A percentile compares a stretch with the other conserved stretches of the same genome.
phyloP scores from a whole-genome alignment of 768 basidiomycete genomes.

The Suillus subalutaceus region DNA sequence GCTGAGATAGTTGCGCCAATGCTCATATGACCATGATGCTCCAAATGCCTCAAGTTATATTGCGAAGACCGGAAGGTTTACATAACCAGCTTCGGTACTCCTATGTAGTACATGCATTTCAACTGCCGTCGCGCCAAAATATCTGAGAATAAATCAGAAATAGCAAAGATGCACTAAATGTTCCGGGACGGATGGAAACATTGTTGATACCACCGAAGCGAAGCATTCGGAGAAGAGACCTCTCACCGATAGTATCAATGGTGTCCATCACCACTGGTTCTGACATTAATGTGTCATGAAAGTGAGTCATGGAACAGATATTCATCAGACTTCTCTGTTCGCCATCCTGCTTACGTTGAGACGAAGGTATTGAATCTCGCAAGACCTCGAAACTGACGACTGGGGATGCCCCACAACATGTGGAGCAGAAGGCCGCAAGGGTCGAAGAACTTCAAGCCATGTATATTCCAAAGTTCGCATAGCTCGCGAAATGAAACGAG shows the following conservation, averaged over 20 bases:
- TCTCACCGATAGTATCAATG: constrained; percentile 6
- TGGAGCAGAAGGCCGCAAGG: not conserved
- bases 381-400: not conserved
- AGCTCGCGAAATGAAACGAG: not conserved
- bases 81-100: not conserved
- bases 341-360: not conserved
- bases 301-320: not conserved
- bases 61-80: constrained; percentile 2
- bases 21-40: constrained; percentile 8
- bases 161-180: not conserved
- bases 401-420: not conserved
- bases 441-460: not conserved
- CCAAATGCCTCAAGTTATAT: not conserved
- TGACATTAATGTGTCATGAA: constrained; percentile 4
- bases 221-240: constrained; percentile 1
- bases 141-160: not conserved
- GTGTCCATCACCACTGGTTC: not conserved
- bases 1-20: constrained; percentile 9
- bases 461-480: not conserved
- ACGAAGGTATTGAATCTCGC: not conserved
- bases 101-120: not conserved
- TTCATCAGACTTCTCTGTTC: constrained; percentile 6
- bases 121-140: constrained; percentile 2
- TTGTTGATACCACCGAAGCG: constrained; percentile 8
- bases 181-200: not conserved